These are phyloP conservation scores for Kuraishia cidri DNA, from an alignment of 805 yeast genomes.

Conservation along the genomic window DNA sequence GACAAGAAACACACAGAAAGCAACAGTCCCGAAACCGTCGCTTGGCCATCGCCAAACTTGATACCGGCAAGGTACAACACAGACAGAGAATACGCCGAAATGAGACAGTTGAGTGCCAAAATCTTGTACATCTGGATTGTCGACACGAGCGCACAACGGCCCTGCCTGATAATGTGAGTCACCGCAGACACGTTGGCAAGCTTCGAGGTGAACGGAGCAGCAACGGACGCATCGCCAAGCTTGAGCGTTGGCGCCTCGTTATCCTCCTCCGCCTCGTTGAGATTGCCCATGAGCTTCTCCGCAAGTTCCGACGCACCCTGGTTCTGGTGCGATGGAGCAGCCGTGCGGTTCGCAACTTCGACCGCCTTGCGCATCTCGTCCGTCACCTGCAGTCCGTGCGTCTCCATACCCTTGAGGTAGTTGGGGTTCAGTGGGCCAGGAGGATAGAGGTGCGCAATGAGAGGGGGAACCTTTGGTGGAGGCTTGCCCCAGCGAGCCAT, in stretches of 20 bases:
- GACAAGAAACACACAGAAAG: conserved; percentile 92
- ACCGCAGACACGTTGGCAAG: conserved; percentile 88
- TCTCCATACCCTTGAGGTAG: conserved; percentile 78
- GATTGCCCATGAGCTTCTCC: conserved; percentile 51
- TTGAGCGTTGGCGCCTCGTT: conserved; percentile 87
- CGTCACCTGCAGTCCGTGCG: conserved; percentile 72
- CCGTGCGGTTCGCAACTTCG: conserved; percentile 33
- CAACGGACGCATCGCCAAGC: conserved; percentile 97
- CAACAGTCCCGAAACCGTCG: conserved; percentile 91
- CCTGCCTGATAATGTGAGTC: conserved; percentile 91
- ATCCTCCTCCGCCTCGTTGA: conserved; percentile 49
- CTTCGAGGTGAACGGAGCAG: conserved; percentile 97
- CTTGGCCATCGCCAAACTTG: conserved; percentile 96
- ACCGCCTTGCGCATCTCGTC: conserved; percentile 62
- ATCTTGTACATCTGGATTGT: conserved; percentile 99
- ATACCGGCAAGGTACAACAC: conserved; percentile 95
- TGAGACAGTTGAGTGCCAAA: conserved; percentile 91
- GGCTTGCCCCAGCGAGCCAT: conserved; percentile 79
- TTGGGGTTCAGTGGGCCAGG: conserved; percentile 92
- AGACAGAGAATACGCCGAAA: conserved; percentile 91
- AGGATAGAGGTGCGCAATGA: conserved; percentile 93
- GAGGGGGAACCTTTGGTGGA: conserved; percentile 71
- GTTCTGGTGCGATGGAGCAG: conserved; percentile 21
- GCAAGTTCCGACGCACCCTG: conserved; percentile 36
- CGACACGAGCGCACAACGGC: conserved; percentile 94